phyloP scores from a whole-genome alignment of 257 asterid species.

The Jacaranda mimosifolia region DNA sequence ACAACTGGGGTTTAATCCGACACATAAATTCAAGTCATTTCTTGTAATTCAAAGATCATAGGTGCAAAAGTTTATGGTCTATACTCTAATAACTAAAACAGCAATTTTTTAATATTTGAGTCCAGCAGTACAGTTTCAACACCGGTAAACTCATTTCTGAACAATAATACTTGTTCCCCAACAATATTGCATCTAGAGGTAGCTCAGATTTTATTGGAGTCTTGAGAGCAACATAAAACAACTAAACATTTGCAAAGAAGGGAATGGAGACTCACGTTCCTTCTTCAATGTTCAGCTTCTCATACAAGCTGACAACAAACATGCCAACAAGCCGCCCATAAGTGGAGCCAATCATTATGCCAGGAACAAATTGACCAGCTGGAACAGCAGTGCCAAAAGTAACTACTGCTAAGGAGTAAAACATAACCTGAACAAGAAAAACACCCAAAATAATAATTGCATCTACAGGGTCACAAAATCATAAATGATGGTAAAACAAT shows the following conservation, averaged over 20 bases:
- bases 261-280: slow-evolving; percentile 83
- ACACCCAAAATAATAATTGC: slow-evolving; percentile 22
- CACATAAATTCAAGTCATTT: not conserved
- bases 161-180: slow-evolving; percentile 8
- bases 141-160: not conserved
- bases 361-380: slow-evolving; percentile 98
- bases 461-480: slow-evolving; percentile 21
- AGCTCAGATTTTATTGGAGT: slow-evolving; percentile 19
- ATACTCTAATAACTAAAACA: slow-evolving; percentile 13
- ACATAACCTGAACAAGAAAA: slow-evolving; percentile 76
- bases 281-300: slow-evolving; percentile 87
- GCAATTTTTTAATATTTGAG: slow-evolving; percentile 21
- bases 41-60: slow-evolving; percentile 3
- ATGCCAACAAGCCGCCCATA: slow-evolving; percentile 99
- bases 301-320: slow-evolving; percentile 91
- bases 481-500: slow-evolving; percentile 2
- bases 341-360: slow-evolving; percentile 98
- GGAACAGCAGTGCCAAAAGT: slow-evolving; percentile 99
- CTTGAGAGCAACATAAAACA: slow-evolving; percentile 22
- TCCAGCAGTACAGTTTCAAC: not conserved
- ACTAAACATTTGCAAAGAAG: slow-evolving; percentile 9
- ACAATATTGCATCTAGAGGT: not conserved
- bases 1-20: not conserved
- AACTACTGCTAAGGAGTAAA: slow-evolving; percentile 91
- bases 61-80: not conserved